Base-by-base conservation (phyloP, 352 stramenopile species). In the Nothophytophthora sp. region DNA sequence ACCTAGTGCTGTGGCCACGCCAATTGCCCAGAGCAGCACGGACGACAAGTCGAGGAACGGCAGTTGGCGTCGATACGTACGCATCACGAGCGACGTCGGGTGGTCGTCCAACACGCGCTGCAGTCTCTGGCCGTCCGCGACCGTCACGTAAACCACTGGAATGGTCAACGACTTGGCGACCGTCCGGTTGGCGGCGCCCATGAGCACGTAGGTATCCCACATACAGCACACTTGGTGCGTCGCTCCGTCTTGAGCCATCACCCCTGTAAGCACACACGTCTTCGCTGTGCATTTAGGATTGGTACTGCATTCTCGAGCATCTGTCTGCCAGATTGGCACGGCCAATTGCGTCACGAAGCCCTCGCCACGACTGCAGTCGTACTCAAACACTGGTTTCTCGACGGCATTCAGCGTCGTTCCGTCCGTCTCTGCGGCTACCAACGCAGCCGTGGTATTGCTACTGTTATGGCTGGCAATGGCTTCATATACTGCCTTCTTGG, bases 151-250 rank as follows among this genome's bases (percentile, higher is more conserved):
- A 16, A 89, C 76, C 19, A 90, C 77, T 2, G 77, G 82, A 24
- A 93, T 71, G 8, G 49, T 50, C 15, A 89, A 28, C 16, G 45
- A 6, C 22, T 82, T 81, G 1, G 50, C 46, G 28, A 66, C 44
- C 7, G 74, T 75, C 20, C 44, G 55, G 50, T 90, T 90, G 18
- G 61, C 61, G 9, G 43, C 73, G 23, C 82, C 82, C 77, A 93
- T 90, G 55, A 90, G 71, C 34, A 93, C 59, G 32, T 81, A 69
- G 22, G 79, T 93, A 53, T 93, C 80, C 77, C 77, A 90, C 51
- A 91, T 67, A 51, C 77, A 93, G 64, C 82, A 92, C 1, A 90
- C 50, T 38, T 92, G 75, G 41, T 85, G 63, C 16, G 56, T 63
- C 37, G 25, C 52, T 7, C 45, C 55, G 11, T 44, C 30, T 0